Conservation (phyloP, 2,329 filamentous ascomycete species). For the Trichoderma endophyticum region DNA sequence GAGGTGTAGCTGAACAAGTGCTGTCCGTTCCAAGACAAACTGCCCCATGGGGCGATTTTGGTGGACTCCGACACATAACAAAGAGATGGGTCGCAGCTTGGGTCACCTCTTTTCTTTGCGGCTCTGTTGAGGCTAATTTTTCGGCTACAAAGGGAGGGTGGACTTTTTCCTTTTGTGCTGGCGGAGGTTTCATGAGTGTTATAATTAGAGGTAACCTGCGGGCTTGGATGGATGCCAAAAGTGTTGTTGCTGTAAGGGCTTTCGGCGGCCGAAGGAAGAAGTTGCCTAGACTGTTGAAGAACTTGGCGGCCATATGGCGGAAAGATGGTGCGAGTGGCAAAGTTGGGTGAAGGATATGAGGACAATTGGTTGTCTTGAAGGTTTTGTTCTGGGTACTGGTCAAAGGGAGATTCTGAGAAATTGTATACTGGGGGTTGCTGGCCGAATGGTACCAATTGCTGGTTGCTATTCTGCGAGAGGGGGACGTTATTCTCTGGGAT, state of each 20-base stretch:
- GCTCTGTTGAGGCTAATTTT: conserved; percentile 12
- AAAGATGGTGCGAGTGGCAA: background rate
- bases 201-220: background rate
- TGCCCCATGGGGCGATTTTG: conserved; percentile 33
- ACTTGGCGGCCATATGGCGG: background rate
- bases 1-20: conserved; percentile 46
- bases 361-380: background rate
- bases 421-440: background rate
- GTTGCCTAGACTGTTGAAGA: background rate
- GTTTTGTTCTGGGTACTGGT: background rate
- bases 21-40: conserved; percentile 21
- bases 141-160: background rate
- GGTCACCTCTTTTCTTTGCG: conserved; percentile 15
- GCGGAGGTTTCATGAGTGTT: background rate
- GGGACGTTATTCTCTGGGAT: background rate
- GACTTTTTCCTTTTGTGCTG: background rate
- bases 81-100: conserved; percentile 19
- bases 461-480: background rate
- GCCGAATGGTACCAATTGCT: background rate
- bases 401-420: background rate
- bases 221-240: too few species aligned
- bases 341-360: background rate
- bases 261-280: background rate
- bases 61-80: conserved; percentile 19
- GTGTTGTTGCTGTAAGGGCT: background rate